These are phyloP conservation scores for Naganishia vaughanmartiniae DNA, from an alignment of 768 basidiomycete species.

Conservation along the genomic window DNA sequence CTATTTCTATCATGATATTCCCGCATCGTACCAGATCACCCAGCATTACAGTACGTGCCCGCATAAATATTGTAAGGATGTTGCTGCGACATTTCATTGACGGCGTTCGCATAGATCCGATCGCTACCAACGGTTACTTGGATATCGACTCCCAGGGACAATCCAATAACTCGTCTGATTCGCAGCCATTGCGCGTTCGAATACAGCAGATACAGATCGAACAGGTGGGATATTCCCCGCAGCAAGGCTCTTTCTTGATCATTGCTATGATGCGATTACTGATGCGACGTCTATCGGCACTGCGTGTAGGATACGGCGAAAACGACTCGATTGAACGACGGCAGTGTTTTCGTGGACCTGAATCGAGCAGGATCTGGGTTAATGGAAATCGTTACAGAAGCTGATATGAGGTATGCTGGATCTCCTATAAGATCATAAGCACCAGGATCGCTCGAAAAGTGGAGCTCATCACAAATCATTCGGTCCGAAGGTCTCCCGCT, in stretches of 20 bases:
- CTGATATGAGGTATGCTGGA: conserved; percentile 68
- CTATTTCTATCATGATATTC: conserved; percentile 94
- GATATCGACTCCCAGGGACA: conserved; percentile 54
- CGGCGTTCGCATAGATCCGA: conserved; percentile 61
- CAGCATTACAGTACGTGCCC: conserved; percentile 74
- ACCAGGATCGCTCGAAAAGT: neutral
- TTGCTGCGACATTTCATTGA: neutral
- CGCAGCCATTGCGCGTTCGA: conserved; percentile 59
- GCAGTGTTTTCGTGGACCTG: conserved; percentile 65
- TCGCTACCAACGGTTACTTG: conserved; percentile 64
- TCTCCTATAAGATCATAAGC: neutral
- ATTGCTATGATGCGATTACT: too few species aligned
- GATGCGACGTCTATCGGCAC: neutral
- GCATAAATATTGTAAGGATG: neutral
- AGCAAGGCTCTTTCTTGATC: neutral
- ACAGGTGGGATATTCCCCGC: conserved; percentile 61
- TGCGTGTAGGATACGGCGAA: conserved; percentile 81
- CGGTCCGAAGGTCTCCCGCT: conserved; percentile 64
- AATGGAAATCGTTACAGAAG: conserved; percentile 93
- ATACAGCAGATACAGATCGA: conserved; percentile 94
- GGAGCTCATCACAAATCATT: neutral
- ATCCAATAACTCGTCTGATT: conserved; percentile 2
- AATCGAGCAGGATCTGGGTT: conserved; percentile 85
- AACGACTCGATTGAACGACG: conserved; percentile 56
- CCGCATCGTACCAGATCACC: conserved; percentile 93